Conservation (phyloP, 164 flowering plant genomes). For the Platanus orientalis region DNA sequence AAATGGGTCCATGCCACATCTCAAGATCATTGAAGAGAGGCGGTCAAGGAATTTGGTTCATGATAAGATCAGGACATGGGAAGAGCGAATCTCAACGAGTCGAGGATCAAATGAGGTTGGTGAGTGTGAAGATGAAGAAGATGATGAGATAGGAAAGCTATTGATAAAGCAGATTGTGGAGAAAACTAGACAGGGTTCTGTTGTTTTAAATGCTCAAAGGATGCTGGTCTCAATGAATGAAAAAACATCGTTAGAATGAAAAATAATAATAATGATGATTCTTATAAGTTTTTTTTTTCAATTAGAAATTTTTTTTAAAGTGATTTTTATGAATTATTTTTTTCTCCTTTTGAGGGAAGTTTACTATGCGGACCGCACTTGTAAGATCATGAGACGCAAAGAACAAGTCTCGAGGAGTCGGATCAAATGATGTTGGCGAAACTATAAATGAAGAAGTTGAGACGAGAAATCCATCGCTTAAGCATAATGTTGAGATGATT, state of each 20-base stretch:
- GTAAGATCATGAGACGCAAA: no score
- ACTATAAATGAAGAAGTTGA: no score
- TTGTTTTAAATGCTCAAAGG: constrained; percentile 48
- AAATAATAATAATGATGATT: no score
- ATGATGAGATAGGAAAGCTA: constrained; percentile 45
- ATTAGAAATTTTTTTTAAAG: no score
- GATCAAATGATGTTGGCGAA: no score
- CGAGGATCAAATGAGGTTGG: background rate
- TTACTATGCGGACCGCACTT: no score
- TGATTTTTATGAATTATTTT: no score
- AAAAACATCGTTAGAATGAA: constrained; percentile 11
- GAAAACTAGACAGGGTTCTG: constrained; percentile 55
- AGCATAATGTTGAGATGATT: no score
- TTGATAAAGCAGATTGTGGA: constrained; percentile 65
- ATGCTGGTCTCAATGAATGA: constrained; percentile 37
- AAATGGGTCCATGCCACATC: background rate
- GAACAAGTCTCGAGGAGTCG: no score
- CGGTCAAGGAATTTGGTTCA: background rate
- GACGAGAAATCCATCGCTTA: no score
- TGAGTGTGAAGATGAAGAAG: constrained; percentile 3
- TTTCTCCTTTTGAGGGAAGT: no score
- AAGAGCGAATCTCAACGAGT: constrained; percentile 8
- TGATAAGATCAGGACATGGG: constrained; percentile 6
- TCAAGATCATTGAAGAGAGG: background rate
- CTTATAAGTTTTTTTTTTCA: no score